Base-by-base conservation (phyloP, 352 stramenopile genomes). In the Salisapilia sapeloensis region DNA sequence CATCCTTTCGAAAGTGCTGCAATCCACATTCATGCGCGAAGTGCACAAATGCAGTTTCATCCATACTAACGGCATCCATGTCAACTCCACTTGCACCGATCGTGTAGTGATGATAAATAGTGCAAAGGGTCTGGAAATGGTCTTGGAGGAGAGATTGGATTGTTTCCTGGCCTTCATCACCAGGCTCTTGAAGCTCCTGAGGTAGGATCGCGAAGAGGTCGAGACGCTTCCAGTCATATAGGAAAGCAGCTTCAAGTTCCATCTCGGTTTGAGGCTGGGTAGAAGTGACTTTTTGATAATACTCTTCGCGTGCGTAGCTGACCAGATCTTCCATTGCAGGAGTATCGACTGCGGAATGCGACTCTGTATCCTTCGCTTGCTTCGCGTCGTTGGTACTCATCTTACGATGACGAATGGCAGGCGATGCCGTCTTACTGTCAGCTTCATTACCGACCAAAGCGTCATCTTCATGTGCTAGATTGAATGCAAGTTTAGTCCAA, bases 181-280 rank as follows among this genome's bases (percentile, higher is more conserved):
- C n/a, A n/a, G n/a, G n/a, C 21, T 71, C 55, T 20, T 65, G 66
- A 19, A 32, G n/a, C 17, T 72, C 60, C 5, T 46, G 45, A 33
- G 60, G 44, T 16, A 55, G 14, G 13, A 84, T 38, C 4, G 81
- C 69, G 20, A 85, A 69, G 6, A 60, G 35, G 13, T 42, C 48
- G 6, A 84, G 38, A 17, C 55, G 57, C 16, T 59, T 49, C 69
- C 69, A 79, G 38, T 89, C 72, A 44, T 80, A 82, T 24, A 82
- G 44, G 38, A 89, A 89, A 14, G 70, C 72, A 18, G 69, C 70
- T 35, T 85, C 72, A 18, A 83, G 33, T 33, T 85, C 72, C 49
- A 81, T 65, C 24, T 85, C 63, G 6, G 69, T 80, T 44, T 79
- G 62, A 37, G 85, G 82, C 29, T 81, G 66, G 0, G 66, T 64